Evolutionary conservation across 441 rosid genomes (phyloP).

Genomic region (Eutrema salsugineum): DNA sequence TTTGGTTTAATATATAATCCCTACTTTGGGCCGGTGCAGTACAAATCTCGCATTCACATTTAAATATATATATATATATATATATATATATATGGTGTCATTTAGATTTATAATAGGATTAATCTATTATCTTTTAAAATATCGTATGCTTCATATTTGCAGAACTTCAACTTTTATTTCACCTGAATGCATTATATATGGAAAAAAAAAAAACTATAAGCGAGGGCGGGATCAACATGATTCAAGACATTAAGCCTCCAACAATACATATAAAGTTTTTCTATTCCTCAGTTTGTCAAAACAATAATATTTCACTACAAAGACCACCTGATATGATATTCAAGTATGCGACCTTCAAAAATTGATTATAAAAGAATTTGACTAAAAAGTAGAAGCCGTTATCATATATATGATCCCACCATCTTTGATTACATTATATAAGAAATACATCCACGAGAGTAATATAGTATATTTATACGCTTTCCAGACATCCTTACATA

Average conservation of each 20-base stretch:
- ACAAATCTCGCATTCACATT: neutral
- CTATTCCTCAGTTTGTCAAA: neutral
- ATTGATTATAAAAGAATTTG: neutral
- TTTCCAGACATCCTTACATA: neutral
- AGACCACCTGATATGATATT: neutral
- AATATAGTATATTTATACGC: neutral
- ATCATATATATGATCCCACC: neutral
- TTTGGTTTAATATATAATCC: conserved; percentile 12
- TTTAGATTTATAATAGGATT: neutral
- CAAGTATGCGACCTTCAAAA: neutral
- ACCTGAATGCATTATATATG: too few species aligned
- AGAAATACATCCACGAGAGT: neutral
- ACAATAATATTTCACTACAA: neutral
- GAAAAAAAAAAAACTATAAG: too few species aligned
- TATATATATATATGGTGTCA: too few species aligned
- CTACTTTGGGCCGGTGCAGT: conserved; percentile 9
- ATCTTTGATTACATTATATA: neutral
- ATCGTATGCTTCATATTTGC: too few species aligned
- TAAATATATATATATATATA: too few species aligned
- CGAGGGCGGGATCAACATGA: too few species aligned
- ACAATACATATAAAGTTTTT: neutral
- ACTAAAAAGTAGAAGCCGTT: neutral
- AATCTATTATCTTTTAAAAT: too few species aligned
- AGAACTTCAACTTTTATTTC: too few species aligned
- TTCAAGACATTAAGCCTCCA: too few species aligned